Conservation (phyloP, 306 rosid genomes). For the Cicer arietinum region DNA sequence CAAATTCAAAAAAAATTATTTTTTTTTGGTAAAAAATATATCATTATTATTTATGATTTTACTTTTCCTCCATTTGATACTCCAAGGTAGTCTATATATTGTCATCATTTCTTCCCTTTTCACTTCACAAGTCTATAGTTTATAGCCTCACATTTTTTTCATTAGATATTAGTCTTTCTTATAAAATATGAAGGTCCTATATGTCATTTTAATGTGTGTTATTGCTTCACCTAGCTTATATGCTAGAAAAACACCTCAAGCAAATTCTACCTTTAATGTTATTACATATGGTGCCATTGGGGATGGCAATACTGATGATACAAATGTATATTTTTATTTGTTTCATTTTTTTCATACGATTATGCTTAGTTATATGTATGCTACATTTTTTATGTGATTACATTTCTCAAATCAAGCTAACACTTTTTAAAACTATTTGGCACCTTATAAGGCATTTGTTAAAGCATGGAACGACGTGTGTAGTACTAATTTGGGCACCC, state of each 20-base stretch:
- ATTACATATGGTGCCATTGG: slow-evolving; percentile 54
- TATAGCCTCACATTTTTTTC: too few relatives aligned
- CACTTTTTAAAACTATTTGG: not conserved
- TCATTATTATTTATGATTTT: too few relatives aligned
- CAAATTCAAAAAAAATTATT: too few relatives aligned
- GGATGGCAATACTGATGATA: slow-evolving; percentile 53
- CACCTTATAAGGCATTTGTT: slow-evolving; percentile 52
- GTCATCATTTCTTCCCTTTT: too few relatives aligned
- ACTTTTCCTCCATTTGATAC: too few relatives aligned
- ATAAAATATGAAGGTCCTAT: not conserved
- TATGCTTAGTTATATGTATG: not conserved
- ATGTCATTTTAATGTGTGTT: not conserved
- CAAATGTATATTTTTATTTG: slow-evolving; percentile 39
- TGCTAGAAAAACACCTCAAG: not conserved
- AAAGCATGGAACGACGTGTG: slow-evolving; percentile 53
- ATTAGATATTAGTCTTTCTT: not conserved
- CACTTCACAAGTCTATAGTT: too few relatives aligned
- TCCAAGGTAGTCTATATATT: too few relatives aligned
- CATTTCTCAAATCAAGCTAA: not conserved
- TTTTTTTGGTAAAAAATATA: too few relatives aligned
- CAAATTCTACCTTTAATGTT: slow-evolving; percentile 42
- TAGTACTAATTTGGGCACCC: slow-evolving; percentile 10
- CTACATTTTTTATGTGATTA: not conserved
- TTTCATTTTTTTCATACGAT: not conserved
- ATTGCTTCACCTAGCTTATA: slow-evolving; percentile 4